Evolutionary conservation across 2,329 filamentous ascomycete species (phyloP).

Genomic region (Calonectria pauciramosa): DNA sequence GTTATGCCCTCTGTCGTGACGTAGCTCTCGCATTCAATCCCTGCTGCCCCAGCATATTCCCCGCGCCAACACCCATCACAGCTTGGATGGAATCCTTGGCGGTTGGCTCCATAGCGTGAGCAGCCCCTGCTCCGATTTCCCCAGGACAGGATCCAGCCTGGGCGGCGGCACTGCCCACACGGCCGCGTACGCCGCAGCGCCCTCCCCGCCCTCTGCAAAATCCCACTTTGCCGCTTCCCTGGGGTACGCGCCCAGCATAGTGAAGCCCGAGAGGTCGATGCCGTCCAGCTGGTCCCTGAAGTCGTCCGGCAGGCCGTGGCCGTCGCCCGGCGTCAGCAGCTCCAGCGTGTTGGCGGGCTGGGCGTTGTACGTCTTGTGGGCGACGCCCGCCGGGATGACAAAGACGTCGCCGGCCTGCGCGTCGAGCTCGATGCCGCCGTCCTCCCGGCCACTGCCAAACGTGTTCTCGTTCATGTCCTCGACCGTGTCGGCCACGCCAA

Average conservation of each 20-base stretch:
- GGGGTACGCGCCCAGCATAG: constrained; percentile 29
- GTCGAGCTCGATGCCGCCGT: constrained; percentile 62
- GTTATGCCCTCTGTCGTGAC: too few relatives aligned
- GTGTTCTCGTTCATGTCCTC: constrained; percentile 56
- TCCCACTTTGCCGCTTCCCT: neutral
- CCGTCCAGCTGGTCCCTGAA: constrained; percentile 50
- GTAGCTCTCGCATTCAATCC: neutral
- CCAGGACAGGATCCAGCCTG: constrained; percentile 5
- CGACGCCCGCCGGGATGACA: constrained; percentile 67
- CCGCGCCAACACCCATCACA: neutral
- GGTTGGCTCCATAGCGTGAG: neutral
- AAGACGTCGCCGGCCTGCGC: constrained; percentile 70
- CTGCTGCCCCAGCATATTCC: too few relatives aligned
- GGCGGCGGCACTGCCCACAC: constrained; percentile 2
- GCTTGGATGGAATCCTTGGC: neutral
- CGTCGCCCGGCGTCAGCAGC: constrained; percentile 60
- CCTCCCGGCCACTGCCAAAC: constrained; percentile 55
- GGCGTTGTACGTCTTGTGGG: constrained; percentile 67
- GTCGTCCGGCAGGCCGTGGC: constrained; percentile 50
- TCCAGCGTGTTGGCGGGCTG: constrained; percentile 48
- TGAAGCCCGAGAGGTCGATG: constrained; percentile 49
- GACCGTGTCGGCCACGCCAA: constrained; percentile 65
- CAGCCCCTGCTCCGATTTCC: constrained; percentile 1
- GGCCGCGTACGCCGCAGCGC: neutral
- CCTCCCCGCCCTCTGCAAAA: constrained; percentile 1